Evolutionary conservation across 1,284 basidiomycete species (phyloP), one percentile per base, ranked within the genome.

Genomic region (Heterobasidion parviporum): DNA sequence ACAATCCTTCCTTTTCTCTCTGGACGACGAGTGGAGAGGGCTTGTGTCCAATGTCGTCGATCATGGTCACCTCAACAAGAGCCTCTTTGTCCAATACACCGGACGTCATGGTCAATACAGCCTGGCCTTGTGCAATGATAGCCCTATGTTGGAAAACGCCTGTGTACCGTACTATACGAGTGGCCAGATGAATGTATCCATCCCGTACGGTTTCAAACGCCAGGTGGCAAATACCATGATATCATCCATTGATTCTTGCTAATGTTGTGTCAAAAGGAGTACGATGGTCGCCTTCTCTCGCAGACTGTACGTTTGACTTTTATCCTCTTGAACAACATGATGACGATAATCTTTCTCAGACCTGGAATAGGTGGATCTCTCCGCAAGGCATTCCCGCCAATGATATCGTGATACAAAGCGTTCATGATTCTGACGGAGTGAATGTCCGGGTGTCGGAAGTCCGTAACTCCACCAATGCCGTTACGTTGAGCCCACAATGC

Each of bases 1-100:
- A 15, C 80, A 82, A 61, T 74, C 77, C 1, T 68, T 80, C 36
- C 68, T 81, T 7, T 77, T 73, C 63, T 70, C 70, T 34, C 60
- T 76, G 57, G 80, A 83, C 62, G 62, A 70, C 15, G 64, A 73
- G 43, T 77, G 76, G 58, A 64, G 66, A 54, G 56, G 62, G 6
- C 61, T 80, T 36, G 65, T 78, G 12, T 64, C 66, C 18, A 63
- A 61, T 8, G 73, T 83, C 57, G 67, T 76, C 18, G 54, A 65
- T 4, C 64, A 67, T 0, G 76, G 73, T 6, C 55, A 69, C 1
- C 71, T 80, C 45, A 72, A 75, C 1, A 33, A 62, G 1, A 55
- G 61, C 4, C 72, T 76, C 50, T 68, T 80, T 26, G 72, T 75
- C 1, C 74, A 71, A 57, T 66, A 77, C 15, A 68, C 69, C 33